These are phyloP conservation scores for Xylaria telfairii DNA, from an alignment of 495 filamentous ascomycete genomes.

Conservation along the genomic window DNA sequence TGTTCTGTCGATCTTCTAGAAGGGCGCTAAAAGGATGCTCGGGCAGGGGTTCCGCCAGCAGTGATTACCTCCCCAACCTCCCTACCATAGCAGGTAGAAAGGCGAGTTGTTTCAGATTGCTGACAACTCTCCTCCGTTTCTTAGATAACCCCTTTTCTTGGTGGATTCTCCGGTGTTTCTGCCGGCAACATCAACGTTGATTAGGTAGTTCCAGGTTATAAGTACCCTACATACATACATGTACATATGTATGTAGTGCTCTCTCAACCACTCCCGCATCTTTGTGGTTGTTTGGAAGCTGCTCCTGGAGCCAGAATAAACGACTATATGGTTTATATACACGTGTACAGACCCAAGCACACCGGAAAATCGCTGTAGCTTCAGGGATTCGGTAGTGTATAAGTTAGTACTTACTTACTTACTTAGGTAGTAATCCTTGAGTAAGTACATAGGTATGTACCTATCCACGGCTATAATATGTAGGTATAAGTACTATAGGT, in stretches of 20 bases:
- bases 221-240: neutral
- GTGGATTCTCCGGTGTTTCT: neutral
- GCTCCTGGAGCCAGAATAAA: neutral
- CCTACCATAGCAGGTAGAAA: slow-evolving; percentile 5
- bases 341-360: neutral
- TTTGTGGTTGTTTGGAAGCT: too few relatives aligned
- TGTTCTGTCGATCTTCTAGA: slow-evolving; percentile 27
- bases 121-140: slow-evolving; percentile 19
- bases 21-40: slow-evolving; percentile 15
- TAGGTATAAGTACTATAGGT: too few relatives aligned
- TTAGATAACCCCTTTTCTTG: slow-evolving; percentile 12
- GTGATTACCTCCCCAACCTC: neutral
- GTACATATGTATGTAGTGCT: neutral
- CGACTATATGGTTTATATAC: neutral
- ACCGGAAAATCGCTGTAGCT: neutral
- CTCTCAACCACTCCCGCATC: neutral
- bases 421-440: neutral
- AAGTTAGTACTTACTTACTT: neutral
- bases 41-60: slow-evolving; percentile 9
- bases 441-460: neutral
- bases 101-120: slow-evolving; percentile 19
- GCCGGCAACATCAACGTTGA: too few relatives aligned
- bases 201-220: too few relatives aligned
- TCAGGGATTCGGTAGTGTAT: neutral
- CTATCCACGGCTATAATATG: neutral